phyloP scores from a whole-genome alignment of 352 stramenopile species.

The Pilasporangium apinafurcum region DNA sequence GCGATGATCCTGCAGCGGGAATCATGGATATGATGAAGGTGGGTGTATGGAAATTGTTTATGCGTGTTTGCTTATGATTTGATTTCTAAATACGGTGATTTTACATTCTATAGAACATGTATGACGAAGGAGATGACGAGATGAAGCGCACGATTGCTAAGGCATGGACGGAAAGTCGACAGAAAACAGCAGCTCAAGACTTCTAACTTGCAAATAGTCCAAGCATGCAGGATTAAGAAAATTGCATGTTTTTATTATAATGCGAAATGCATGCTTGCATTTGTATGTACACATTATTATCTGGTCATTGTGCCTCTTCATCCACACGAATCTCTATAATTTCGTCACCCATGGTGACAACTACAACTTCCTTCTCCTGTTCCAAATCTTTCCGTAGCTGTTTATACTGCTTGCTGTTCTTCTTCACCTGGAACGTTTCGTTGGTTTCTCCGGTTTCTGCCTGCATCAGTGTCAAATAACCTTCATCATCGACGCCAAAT shows the following conservation, averaged over 20 bases:
- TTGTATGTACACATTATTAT: background rate
- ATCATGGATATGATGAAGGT: slow-evolving; percentile 93
- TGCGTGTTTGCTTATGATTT: background rate
- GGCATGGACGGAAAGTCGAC: slow-evolving; percentile 78
- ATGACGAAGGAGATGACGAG: slow-evolving; percentile 82
- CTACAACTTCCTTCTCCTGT: slow-evolving; percentile 40
- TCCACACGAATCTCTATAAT: slow-evolving; percentile 39
- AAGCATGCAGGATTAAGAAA: too few species aligned
- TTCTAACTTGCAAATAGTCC: too few species aligned
- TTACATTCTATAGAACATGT: slow-evolving; percentile 64
- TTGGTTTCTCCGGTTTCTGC: slow-evolving; percentile 57
- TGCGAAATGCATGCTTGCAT: too few species aligned
- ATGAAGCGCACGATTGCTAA: slow-evolving; percentile 89
- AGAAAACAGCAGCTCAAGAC: slow-evolving; percentile 40
- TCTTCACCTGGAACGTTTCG: slow-evolving; percentile 60
- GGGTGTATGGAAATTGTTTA: background rate
- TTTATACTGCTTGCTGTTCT: slow-evolving; percentile 64
- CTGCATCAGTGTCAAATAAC: slow-evolving; percentile 67
- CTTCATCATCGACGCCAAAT: slow-evolving; percentile 66
- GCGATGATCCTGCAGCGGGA: slow-evolving; percentile 61
- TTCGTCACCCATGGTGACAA: slow-evolving; percentile 41
- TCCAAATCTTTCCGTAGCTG: slow-evolving; percentile 66
- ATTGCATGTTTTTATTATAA: too few species aligned
- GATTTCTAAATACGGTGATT: background rate
- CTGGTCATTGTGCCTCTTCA: slow-evolving; percentile 9